phyloP scores from a whole-genome alignment of 2,329 filamentous ascomycete species.

The Exophiala sp. region DNA sequence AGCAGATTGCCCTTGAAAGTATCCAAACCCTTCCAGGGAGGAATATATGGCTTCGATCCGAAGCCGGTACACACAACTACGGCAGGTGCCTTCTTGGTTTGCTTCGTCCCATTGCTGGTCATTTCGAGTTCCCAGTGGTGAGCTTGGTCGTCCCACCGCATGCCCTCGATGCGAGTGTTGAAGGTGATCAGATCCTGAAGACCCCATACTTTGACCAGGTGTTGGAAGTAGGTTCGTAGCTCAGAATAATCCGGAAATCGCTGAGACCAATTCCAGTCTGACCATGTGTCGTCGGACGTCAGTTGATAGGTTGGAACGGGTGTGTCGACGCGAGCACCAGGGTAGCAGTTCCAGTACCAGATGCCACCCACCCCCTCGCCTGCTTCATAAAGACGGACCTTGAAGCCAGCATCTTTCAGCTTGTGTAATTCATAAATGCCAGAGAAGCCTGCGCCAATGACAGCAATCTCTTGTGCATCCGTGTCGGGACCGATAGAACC shows the following conservation, averaged over 20 bases:
- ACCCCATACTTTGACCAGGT: slow-evolving; percentile 3
- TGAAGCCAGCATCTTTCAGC: slow-evolving; percentile 49
- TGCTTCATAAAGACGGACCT: slow-evolving; percentile 51
- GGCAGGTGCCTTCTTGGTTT: background rate
- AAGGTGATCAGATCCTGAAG: slow-evolving; percentile 2
- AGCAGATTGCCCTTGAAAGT: slow-evolving; percentile 58
- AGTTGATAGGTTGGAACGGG: slow-evolving; percentile 47
- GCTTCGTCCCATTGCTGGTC: background rate
- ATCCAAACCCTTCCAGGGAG: slow-evolving; percentile 56
- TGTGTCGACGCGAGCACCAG: slow-evolving; percentile 45
- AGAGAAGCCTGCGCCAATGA: slow-evolving; percentile 33
- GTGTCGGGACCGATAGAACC: no score
- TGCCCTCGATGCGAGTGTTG: slow-evolving; percentile 33
- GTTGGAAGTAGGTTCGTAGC: slow-evolving; percentile 4
- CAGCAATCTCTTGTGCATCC: slow-evolving; percentile 6
- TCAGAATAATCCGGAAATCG: slow-evolving; percentile 1
- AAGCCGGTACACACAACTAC: background rate
- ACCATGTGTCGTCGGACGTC: slow-evolving; percentile 45
- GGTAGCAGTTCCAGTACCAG: slow-evolving; percentile 34
- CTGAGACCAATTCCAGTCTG: slow-evolving; percentile 24
- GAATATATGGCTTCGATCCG: slow-evolving; percentile 51
- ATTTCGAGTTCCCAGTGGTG: slow-evolving; percentile 8
- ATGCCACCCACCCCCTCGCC: slow-evolving; percentile 30
- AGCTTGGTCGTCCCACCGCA: slow-evolving; percentile 33
- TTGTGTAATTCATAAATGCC: slow-evolving; percentile 52